These are phyloP conservation scores for Ophiocordyceps camponoti-leonardi DNA, from an alignment of 2,329 filamentous ascomycete species.

Conservation along the genomic window DNA sequence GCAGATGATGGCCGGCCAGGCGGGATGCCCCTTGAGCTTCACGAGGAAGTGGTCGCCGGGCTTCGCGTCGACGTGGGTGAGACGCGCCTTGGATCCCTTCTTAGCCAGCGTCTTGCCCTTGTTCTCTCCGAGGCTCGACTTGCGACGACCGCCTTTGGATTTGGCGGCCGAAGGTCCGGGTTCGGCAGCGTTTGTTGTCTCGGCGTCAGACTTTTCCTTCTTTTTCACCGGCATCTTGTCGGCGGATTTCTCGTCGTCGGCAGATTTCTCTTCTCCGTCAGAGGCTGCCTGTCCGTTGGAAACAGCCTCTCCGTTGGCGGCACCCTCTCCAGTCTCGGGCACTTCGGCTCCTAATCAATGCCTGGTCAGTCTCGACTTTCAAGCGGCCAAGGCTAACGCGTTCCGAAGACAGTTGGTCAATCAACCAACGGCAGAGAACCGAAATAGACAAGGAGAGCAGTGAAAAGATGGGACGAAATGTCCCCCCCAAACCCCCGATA, in stretches of 20 bases:
- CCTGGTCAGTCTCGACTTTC: not conserved
- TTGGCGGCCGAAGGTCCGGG: constrained; percentile 14
- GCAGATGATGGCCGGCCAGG: constrained; percentile 88
- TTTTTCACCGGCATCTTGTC: too few species aligned
- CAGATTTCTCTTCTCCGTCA: constrained; percentile 7
- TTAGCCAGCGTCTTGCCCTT: constrained; percentile 70
- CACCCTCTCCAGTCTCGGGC: constrained; percentile 10
- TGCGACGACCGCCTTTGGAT: constrained; percentile 49
- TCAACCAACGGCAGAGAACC: not conserved
- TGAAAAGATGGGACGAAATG: not conserved
- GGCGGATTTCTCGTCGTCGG: too few species aligned
- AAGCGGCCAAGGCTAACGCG: not conserved
- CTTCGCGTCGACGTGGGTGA: constrained; percentile 61
- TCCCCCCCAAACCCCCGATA: too few species aligned
- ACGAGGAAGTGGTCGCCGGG: constrained; percentile 87
- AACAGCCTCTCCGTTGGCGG: constrained; percentile 32
- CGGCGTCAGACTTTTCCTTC: constrained; percentile 12
- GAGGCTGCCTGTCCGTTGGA: constrained; percentile 3
- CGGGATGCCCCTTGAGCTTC: constrained; percentile 83
- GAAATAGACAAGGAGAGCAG: not conserved
- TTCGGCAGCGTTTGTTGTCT: constrained; percentile 7
- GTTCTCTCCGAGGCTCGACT: constrained; percentile 51
- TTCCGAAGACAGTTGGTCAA: not conserved
- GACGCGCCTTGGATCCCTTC: constrained; percentile 62
- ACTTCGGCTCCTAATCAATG: constrained; percentile 5